Conservation (phyloP, 768 basidiomycete genomes). For the Lyophyllum decastes region DNA sequence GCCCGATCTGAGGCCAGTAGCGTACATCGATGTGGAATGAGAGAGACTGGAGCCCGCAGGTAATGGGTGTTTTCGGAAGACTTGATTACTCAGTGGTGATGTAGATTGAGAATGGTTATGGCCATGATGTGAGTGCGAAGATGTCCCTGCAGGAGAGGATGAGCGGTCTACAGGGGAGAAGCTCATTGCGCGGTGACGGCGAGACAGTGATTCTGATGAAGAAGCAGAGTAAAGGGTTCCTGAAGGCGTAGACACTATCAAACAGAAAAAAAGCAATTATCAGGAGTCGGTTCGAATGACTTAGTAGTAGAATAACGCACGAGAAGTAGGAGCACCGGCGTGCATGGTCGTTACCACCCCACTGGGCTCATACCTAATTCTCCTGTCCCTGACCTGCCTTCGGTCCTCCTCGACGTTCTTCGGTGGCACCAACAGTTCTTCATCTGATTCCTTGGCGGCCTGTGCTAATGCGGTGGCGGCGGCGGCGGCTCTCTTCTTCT, state of each 20-base stretch:
- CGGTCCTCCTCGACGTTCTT: slow-evolving; percentile 20
- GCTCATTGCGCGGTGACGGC: slow-evolving; percentile 15
- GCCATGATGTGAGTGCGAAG: slow-evolving; percentile 16
- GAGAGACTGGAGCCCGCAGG: slow-evolving; percentile 15
- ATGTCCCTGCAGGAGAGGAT: slow-evolving; percentile 23
- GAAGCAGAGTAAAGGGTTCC: slow-evolving; percentile 32
- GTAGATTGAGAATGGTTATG: slow-evolving; percentile 17
- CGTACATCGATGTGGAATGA: slow-evolving; percentile 30
- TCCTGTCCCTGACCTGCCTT: slow-evolving; percentile 18
- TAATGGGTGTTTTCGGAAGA: slow-evolving; percentile 2
- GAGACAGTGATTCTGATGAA: slow-evolving; percentile 31
- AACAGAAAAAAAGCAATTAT: neutral
- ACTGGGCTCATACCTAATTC: slow-evolving; percentile 29
- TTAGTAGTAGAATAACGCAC: slow-evolving; percentile 4
- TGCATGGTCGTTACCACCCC: slow-evolving; percentile 26
- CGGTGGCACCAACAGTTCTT: slow-evolving; percentile 10
- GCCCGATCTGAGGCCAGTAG: slow-evolving; percentile 13
- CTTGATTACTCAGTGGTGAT: slow-evolving; percentile 8
- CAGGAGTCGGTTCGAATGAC: neutral
- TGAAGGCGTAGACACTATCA: slow-evolving; percentile 12
- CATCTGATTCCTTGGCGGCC: neutral
- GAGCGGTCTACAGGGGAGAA: slow-evolving; percentile 27
- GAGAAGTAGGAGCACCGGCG: neutral
- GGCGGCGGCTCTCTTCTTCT: neutral
- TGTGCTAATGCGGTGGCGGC: neutral